phyloP scores from a whole-genome alignment of 305 asterid genomes.

The Ruellia speciosa region DNA sequence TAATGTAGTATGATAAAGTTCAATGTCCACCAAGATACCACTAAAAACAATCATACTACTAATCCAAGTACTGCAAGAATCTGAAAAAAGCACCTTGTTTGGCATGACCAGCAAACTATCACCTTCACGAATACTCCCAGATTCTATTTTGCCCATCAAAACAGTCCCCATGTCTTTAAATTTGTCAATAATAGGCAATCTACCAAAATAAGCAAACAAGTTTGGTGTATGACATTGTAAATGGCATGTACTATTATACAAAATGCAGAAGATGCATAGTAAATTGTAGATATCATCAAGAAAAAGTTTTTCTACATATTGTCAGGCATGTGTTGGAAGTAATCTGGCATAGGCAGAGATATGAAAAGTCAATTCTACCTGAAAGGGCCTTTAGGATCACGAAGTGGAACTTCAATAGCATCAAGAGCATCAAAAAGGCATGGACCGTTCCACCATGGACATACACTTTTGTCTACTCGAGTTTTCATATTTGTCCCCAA shows the following conservation, averaged over 20 bases:
- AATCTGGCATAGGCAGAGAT: not conserved
- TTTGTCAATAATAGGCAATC: conserved; percentile 89
- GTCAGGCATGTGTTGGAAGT: not conserved
- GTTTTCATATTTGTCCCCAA: conserved; percentile 24
- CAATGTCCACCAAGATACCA: conserved; percentile 10
- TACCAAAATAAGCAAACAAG: conserved; percentile 23
- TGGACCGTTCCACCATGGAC: conserved; percentile 28
- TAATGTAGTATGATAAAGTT: not conserved
- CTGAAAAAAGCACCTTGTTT: conserved; percentile 59
- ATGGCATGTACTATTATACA: too few relatives aligned
- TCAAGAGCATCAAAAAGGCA: conserved; percentile 2
- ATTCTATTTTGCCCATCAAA: conserved; percentile 95
- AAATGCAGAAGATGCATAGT: too few relatives aligned
- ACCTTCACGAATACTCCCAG: conserved; percentile 86
- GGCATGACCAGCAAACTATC: conserved; percentile 86
- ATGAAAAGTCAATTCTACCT: conserved; percentile 34
- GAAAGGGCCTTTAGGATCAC: conserved; percentile 87
- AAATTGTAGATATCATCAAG: not conserved
- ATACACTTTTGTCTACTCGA: conserved; percentile 47
- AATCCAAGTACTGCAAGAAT: conserved; percentile 11
- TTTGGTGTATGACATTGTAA: not conserved
- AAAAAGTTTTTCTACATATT: not conserved
- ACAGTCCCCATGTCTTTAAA: conserved; percentile 99
- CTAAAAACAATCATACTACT: not conserved
- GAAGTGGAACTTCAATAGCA: conserved; percentile 46